phyloP scores from a whole-genome alignment of 805 yeast species.

The Millerozyma acaciae region DNA sequence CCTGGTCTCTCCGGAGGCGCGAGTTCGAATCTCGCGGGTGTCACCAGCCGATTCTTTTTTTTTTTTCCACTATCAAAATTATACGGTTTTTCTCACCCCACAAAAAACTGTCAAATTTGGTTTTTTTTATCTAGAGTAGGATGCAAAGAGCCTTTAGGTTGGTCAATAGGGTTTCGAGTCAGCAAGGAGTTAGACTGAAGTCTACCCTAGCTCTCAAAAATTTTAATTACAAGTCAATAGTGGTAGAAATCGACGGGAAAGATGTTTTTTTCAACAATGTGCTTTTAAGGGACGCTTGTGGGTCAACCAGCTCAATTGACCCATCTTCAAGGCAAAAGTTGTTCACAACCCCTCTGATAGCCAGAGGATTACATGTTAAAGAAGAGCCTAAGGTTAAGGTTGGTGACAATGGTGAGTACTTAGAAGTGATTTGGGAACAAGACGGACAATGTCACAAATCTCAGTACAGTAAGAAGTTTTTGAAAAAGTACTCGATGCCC shows the following conservation, averaged over 20 bases:
- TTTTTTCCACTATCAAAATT: not conserved
- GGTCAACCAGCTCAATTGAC: constrained; percentile 47
- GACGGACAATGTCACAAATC: constrained; percentile 23
- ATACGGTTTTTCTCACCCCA: too few relatives aligned
- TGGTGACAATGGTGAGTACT: constrained; percentile 16
- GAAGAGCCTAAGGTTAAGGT: constrained; percentile 29
- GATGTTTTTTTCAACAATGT: constrained; percentile 42
- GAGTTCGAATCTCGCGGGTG: constrained; percentile 32
- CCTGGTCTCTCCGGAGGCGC: constrained; percentile 40
- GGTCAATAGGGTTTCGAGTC: too few relatives aligned
- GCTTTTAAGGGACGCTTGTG: constrained; percentile 66
- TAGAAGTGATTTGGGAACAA: constrained; percentile 41
- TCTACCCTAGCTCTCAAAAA: constrained; percentile 8
- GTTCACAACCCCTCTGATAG: constrained; percentile 55
- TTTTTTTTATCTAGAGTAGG: too few relatives aligned
- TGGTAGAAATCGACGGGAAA: constrained; percentile 18
- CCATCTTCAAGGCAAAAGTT: constrained; percentile 54
- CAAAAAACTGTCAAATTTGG: too few relatives aligned
- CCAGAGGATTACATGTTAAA: constrained; percentile 32
- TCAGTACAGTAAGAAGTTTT: constrained; percentile 43
- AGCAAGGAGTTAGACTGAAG: too few relatives aligned
- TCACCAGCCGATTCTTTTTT: constrained; percentile 7
- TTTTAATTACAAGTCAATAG: constrained; percentile 21
- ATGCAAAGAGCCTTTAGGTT: too few relatives aligned
- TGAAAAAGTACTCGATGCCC: constrained; percentile 39